These are phyloP conservation scores for Stramenopiles sp. DNA, from an alignment of 352 stramenopile genomes.

Conservation along the genomic window DNA sequence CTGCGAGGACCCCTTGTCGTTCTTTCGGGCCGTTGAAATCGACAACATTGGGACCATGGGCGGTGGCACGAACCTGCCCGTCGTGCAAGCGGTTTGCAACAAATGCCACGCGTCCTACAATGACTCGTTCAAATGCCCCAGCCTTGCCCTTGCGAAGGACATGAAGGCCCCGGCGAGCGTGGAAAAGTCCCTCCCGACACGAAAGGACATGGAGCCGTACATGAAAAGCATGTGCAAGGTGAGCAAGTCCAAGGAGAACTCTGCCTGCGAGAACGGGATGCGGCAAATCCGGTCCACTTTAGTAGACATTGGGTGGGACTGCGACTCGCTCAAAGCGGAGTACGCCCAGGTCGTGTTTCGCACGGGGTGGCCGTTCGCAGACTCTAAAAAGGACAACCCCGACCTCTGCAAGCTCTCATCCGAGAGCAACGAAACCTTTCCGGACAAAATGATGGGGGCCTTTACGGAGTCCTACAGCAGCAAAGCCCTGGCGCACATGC, in stretches of 20 bases:
- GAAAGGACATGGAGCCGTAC: background rate
- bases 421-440: background rate
- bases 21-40: background rate
- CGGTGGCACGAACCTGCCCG: background rate
- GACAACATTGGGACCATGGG: background rate
- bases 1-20: background rate
- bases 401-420: background rate
- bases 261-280: background rate
- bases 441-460: background rate
- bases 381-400: background rate
- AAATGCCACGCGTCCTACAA: background rate
- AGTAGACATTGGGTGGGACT: background rate
- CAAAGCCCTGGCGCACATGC: background rate
- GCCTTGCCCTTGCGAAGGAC: background rate
- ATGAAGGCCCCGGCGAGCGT: background rate
- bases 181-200: background rate
- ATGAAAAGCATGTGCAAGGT: background rate
- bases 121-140: background rate
- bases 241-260: background rate
- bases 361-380: background rate
- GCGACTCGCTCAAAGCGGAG: background rate
- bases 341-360: background rate
- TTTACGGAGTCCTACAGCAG: background rate
- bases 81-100: background rate
- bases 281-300: background rate